A percentile compares a stretch with the other conserved stretches of the same genome.
These are phyloP conservation scores for Cairneyella variabilis DNA, from an alignment of 495 filamentous ascomycete species.

Conservation along the genomic window DNA sequence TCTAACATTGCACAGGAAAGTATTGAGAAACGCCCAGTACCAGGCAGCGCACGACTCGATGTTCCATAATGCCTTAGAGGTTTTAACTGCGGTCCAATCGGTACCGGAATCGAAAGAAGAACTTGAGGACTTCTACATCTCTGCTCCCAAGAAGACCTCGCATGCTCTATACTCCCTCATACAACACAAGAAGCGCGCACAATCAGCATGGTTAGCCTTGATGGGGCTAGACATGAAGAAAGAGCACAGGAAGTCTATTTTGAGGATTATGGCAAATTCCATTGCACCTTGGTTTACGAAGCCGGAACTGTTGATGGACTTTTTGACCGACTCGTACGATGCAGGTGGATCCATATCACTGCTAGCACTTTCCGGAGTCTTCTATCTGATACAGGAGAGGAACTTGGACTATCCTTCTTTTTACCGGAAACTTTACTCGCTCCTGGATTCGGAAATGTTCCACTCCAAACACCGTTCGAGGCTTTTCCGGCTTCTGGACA, in stretches of 20 bases:
- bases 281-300: constrained; percentile 87
- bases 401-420: constrained; percentile 97
- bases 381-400: constrained; percentile 86
- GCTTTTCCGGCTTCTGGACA: constrained; percentile 90
- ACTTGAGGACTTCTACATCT: constrained; percentile 61
- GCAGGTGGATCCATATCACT: constrained; percentile 80
- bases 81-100: constrained; percentile 63
- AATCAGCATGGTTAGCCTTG: constrained; percentile 80
- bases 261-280: constrained; percentile 66
- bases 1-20: constrained; percentile 28
- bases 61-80: constrained; percentile 53
- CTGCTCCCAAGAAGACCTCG: constrained; percentile 46
- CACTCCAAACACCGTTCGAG: constrained; percentile 91
- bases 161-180: constrained; percentile 49
- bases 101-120: constrained; percentile 59
- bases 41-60: constrained; percentile 36
- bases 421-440: constrained; percentile 88
- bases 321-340: constrained; percentile 89
- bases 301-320: constrained; percentile 92
- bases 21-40: constrained; percentile 31
- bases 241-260: constrained; percentile 73
- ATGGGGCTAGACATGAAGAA: constrained; percentile 62
- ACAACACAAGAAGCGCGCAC: constrained; percentile 67
- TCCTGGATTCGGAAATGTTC: constrained; percentile 78
- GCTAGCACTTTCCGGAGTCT: constrained; percentile 86